Evolutionary conservation across 2,329 filamentous ascomycete genomes (phyloP), one percentile per base, ranked within the genome.

Genomic region (Graphilbum ipis-grandicollis): DNA sequence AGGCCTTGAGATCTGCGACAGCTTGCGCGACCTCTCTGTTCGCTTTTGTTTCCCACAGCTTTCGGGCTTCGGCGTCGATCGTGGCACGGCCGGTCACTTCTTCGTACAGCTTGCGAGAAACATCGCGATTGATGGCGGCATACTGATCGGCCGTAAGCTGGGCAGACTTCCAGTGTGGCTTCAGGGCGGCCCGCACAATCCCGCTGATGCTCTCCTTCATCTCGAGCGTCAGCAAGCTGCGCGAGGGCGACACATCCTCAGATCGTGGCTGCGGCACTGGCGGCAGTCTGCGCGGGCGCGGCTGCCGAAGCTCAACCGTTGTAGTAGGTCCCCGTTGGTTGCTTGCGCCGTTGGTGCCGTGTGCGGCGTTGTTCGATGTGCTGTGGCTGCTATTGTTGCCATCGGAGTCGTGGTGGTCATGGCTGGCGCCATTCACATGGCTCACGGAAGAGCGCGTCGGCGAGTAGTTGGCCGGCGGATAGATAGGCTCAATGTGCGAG

Each of bases 131-230:
- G 57, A 96, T 93, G 39, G 75, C 74, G 3, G 83, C 88, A 54
- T 93, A 98, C 55, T 94, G 79, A 41, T 93, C 82, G 46, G 85
- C 82, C 15, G 77, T 84, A 43, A 96, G 68, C 43, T 78, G 71
- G 47, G 79, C 77, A 31, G 78, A 78, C 43, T 76, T 71, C 64
- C 88, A 96, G 45, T 84, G 71, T 23, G 86, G 84, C 47, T 82
- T 81, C 31, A 98, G 63, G 6, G 81, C 83, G 31, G 68, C 64
- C 44, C 83, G 81, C 47, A 96, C 90, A 57, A 96, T 84, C 47
- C 76, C 77, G 52, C 85, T 88, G 44, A 98, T 79, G 50, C 76
- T 84, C 46, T 82, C 76, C 55, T 98, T 98, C 44, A 82, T 79
- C 44, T 82, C 77, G 19, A 84, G 73, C 1, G 86, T 79, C 48